Conservation (phyloP, 805 yeast species). For the Cephaloascus albidus region DNA sequence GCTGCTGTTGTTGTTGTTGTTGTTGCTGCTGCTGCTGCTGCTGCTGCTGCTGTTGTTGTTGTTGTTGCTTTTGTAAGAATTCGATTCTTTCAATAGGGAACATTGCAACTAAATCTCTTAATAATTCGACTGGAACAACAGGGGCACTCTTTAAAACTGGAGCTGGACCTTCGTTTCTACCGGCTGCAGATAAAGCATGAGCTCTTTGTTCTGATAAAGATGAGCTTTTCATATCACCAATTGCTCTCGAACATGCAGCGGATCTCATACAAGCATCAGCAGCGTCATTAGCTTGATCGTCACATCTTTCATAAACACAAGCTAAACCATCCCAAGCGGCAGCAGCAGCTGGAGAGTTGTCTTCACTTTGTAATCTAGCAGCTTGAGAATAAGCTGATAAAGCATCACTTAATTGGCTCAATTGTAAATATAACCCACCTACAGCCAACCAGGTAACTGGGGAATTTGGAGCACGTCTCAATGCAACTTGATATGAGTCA, state of each 20-base stretch:
- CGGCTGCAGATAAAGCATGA: conserved; percentile 28
- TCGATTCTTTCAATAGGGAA: conserved; percentile 31
- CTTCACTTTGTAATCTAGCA: conserved; percentile 39
- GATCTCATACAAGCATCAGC: conserved; percentile 50
- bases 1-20: conserved; percentile 2
- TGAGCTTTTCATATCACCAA: conserved; percentile 34
- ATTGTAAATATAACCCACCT: conserved; percentile 48
- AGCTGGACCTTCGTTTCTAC: conserved; percentile 32
- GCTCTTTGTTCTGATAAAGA: conserved; percentile 33
- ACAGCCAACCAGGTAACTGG: conserved; percentile 64
- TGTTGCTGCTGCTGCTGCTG: conserved; percentile 3
- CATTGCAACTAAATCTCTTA: conserved; percentile 32
- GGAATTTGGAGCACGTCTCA: conserved; percentile 39
- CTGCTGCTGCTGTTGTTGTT: conserved; percentile 3
- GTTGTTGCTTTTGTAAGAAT: conserved; percentile 17
- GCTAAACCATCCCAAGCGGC: conserved; percentile 59
- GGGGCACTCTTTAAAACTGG: conserved; percentile 37
- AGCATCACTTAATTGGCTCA: conserved; percentile 57
- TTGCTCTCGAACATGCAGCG: conserved; percentile 35
- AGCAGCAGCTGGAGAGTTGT: conserved; percentile 36
- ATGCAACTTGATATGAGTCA: conserved; percentile 44
- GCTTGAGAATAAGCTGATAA: conserved; percentile 63
- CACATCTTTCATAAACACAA: conserved; percentile 56
- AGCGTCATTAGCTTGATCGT: conserved; percentile 50
- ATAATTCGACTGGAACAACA: conserved; percentile 32